phyloP scores from a whole-genome alignment of 305 asterid species.

The Rubia peregrina region DNA sequence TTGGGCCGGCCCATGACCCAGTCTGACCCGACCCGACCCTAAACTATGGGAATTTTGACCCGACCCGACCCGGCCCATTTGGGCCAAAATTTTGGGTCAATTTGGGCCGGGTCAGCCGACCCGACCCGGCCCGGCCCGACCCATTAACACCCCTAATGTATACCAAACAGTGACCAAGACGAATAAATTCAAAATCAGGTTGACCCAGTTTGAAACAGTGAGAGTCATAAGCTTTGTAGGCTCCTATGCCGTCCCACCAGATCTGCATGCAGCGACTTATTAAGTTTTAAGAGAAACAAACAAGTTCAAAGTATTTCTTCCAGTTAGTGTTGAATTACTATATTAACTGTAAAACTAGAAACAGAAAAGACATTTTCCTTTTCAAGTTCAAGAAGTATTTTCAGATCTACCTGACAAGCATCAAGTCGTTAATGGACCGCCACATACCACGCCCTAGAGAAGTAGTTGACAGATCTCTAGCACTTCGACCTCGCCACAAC shows the following conservation, averaged over 20 bases:
- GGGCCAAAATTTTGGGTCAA: too few relatives aligned
- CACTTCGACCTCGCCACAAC: conserved; percentile 96
- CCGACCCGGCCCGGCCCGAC: too few relatives aligned
- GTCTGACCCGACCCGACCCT: too few relatives aligned
- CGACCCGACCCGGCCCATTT: too few relatives aligned
- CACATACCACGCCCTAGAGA: conserved; percentile 97
- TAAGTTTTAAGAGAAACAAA: neutral
- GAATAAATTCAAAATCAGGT: neutral
- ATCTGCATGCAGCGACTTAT: neutral
- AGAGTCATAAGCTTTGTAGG: neutral
- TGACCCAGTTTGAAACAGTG: neutral
- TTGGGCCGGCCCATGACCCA: too few relatives aligned
- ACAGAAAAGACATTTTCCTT: neutral
- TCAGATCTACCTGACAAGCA: conserved; percentile 63
- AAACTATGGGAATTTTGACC: too few relatives aligned
- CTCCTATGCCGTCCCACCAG: neutral
- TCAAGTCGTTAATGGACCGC: conserved; percentile 85
- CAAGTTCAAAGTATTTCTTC: neutral
- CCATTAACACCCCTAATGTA: too few relatives aligned
- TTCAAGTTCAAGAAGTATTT: neutral
- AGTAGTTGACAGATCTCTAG: conserved; percentile 66
- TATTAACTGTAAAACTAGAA: neutral
- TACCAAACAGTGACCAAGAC: conserved; percentile 1
- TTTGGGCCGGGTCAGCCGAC: too few relatives aligned
- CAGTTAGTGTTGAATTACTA: neutral